Percentiles rank a stretch among this genome's conserved stretches.
Conservation (phyloP, 1,284 basidiomycete genomes). For the Malassezia arunalokei region DNA sequence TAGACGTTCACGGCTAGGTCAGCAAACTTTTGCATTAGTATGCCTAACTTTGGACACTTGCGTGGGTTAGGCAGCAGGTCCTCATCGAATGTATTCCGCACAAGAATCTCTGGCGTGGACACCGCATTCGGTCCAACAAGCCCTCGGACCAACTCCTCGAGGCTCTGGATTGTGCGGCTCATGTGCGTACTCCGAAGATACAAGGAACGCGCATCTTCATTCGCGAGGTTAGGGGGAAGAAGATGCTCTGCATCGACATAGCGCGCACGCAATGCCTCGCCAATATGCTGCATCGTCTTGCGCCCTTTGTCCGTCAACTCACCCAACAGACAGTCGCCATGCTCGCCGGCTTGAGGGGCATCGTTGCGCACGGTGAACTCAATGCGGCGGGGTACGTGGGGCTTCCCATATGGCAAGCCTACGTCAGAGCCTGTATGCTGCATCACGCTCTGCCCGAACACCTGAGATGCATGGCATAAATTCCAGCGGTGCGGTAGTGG, state of each 20-base stretch:
- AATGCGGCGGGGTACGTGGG: constrained; percentile 22
- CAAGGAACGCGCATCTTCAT: constrained; percentile 9
- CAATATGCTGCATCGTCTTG: constrained; percentile 60
- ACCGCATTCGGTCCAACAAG: constrained; percentile 19
- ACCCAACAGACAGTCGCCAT: constrained; percentile 53
- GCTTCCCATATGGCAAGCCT: neutral
- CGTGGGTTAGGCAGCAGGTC: constrained; percentile 61
- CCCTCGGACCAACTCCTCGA: constrained; percentile 62
- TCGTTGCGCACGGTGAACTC: constrained; percentile 19
- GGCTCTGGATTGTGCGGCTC: constrained; percentile 62
- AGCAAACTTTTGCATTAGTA: constrained; percentile 26
- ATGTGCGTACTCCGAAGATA: constrained; percentile 57
- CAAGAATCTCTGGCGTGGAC: constrained; percentile 19
- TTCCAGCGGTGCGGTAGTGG: constrained; percentile 38
- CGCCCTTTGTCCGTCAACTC: constrained; percentile 67
- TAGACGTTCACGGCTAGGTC: constrained; percentile 51
- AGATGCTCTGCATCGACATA: constrained; percentile 58
- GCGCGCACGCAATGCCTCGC: constrained; percentile 55
- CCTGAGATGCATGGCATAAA: constrained; percentile 32
- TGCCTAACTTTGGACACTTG: constrained; percentile 55
- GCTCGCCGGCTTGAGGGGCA: constrained; percentile 15
- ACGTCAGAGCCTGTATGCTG: constrained; percentile 7
- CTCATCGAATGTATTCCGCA: constrained; percentile 53
- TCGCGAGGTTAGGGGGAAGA: constrained; percentile 20
- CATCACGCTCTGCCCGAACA: constrained; percentile 31